A percentile compares a stretch with the other conserved stretches of the same genome.
Evolutionary conservation across 495 filamentous ascomycete genomes (phyloP).

Genomic region (Xylaria telfairii): DNA sequence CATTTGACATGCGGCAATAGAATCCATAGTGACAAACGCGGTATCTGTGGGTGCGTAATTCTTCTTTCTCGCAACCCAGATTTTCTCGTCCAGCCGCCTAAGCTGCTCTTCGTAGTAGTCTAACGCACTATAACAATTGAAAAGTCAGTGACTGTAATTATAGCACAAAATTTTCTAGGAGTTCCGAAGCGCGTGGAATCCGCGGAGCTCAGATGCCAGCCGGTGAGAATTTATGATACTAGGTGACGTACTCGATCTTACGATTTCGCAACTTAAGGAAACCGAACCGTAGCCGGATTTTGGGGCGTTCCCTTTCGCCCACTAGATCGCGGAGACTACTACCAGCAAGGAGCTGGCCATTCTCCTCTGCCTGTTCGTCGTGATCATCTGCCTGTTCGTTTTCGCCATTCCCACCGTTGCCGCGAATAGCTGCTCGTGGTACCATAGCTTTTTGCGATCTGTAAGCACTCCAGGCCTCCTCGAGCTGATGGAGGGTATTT

Average conservation of each 20-base stretch:
- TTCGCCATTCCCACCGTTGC: background rate
- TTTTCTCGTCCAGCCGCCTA: conserved; percentile 79
- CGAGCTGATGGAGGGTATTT: conserved; percentile 71
- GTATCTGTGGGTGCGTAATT: conserved; percentile 78
- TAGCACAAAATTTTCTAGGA: background rate
- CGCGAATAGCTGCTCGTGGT: background rate
- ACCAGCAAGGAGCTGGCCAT: conserved; percentile 57
- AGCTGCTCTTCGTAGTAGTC: conserved; percentile 91
- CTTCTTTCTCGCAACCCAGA: conserved; percentile 71
- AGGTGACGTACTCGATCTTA: conserved; percentile 63
- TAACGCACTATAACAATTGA: conserved; percentile 61
- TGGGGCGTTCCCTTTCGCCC: conserved; percentile 62
- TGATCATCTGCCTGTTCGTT: conserved; percentile 35
- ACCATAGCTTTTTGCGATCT: conserved; percentile 37
- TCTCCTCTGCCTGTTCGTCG: conserved; percentile 51
- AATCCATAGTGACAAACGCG: conserved; percentile 97
- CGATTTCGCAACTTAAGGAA: conserved; percentile 73
- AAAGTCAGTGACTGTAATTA: conserved; percentile 3
- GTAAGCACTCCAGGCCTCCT: conserved; percentile 84
- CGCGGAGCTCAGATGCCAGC: background rate
- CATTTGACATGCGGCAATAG: conserved; percentile 90
- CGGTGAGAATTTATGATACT: background rate
- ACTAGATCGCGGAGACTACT: conserved; percentile 40
- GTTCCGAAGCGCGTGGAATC: background rate
- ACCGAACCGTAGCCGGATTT: conserved; percentile 78